These are phyloP conservation scores for Exophiala sp. DNA, from an alignment of 2,329 filamentous ascomycete species.

Conservation along the genomic window DNA sequence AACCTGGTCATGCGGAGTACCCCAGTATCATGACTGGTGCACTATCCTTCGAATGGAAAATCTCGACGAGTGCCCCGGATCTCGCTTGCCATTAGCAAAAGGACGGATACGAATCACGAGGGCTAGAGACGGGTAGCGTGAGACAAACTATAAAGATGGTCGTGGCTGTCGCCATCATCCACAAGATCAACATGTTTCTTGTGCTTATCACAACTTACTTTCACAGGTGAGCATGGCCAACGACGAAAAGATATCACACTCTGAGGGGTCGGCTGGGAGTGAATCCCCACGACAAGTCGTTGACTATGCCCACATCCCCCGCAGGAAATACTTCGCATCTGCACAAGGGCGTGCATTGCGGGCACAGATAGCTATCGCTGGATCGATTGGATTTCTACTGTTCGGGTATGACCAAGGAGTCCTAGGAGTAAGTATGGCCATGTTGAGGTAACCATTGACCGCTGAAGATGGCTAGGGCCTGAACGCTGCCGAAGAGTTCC, in stretches of 20 bases:
- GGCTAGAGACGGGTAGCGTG: no score
- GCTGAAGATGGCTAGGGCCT: background rate
- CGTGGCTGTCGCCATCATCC: no score
- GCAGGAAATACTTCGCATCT: background rate
- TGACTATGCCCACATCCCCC: background rate
- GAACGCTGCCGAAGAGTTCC: conserved; percentile 3
- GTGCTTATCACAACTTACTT: background rate
- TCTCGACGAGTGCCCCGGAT: no score
- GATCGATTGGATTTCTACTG: conserved; percentile 2
- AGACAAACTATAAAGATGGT: no score
- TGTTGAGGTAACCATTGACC: background rate
- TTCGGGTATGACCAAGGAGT: conserved; percentile 9
- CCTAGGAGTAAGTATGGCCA: background rate
- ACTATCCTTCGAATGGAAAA: no score
- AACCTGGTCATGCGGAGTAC: no score
- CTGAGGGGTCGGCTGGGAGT: background rate
- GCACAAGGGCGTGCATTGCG: background rate
- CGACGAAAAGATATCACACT: background rate
- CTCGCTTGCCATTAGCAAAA: no score
- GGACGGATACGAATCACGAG: no score
- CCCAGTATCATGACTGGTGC: no score
- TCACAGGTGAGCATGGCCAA: background rate
- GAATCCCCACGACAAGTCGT: background rate
- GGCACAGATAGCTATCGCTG: background rate
- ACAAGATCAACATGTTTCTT: background rate